Evolutionary conservation across 768 basidiomycete genomes (phyloP), one percentile per base, ranked within the genome.

Genomic region (Austroboletus eburneus): DNA sequence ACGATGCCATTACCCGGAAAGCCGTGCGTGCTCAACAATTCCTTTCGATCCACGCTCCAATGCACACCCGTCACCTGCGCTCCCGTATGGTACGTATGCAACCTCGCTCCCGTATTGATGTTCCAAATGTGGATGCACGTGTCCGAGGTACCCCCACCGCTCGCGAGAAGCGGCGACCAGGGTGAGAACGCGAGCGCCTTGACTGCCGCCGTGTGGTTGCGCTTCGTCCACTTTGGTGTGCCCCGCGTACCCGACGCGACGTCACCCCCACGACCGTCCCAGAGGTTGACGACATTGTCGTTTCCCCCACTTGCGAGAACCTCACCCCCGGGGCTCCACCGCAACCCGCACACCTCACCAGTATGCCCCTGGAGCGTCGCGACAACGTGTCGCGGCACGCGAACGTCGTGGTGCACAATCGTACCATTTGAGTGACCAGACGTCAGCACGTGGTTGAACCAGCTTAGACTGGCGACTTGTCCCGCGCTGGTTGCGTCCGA

Each of bases 251-350:
- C 72, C 1, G 61, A 53, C 41, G 40, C 45, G 52, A 76, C 76
- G 50, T 80, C 78, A 0, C 80, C 79, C 0, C 88, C 72, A 45
- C 89, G 77, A 6, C 85, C 89, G 56, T 99, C 95, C 95, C 95
- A 99, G 41, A 96, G 86, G 59, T 96, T 95, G 44, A 98, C 93
- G 17, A 96, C 92, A 53, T 98, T 97, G 66, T 98, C 96, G 61
- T 98, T 96, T 0, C 93, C 95, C 2, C 95, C 95, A 54, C 90
- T 92, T 0, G 95, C 95, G 20, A 99, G 75, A 17, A 95, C 72
- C 64, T 92, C 86, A 0, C 93, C 91, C 55, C 94, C 94, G 2
- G 73, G 62, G 38, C 93, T 74, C 93, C 93, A 98, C 47, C 83
- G 84, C 43, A 98, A 61, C 3, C 94, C 92, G 62, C 94, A 97